Base-by-base conservation (phyloP, 2,329 filamentous ascomycete species). In the Ascomycota sp. region DNA sequence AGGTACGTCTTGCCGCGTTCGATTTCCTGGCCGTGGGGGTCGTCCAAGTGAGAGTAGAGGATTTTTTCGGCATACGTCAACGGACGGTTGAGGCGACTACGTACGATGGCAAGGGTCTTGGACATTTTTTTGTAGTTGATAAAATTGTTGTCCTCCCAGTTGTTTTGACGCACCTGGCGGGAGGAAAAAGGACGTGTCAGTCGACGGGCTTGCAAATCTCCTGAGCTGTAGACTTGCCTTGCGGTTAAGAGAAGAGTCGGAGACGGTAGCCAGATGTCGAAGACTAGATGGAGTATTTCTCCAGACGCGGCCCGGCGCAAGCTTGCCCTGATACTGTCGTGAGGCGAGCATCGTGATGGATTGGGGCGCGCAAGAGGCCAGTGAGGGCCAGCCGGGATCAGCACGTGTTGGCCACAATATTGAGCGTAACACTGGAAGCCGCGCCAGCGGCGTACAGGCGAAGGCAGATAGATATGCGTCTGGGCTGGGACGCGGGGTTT, bases 61-160 rank as follows among this genome's bases (percentile, higher is more conserved):
- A 98, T 84, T 74, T 98, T 98, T 72, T 98, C 89, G 55, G 83
- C 81, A 56, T 76, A 92, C 47, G 83, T 89, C 49, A 98, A 72
- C 46, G 89, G 89, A 47, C 81, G 76, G 65, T 92, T 92, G 45
- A 98, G 71, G 51, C 89, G 76, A 49, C 65, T 58, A 52, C 89
- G 80, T 47, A 98, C 89, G 57, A 98, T 73, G 50, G 73, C 66
- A 39, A 98, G 72, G 70, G 92, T 95, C 66, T 95, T 84, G 48
- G 79, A 83, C 83, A 95, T 93, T 72, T 93, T 93, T 72, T 81
- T 83, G 59, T 98, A 98, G 71, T 93, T 92, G 69, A 95, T 92
- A 68, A 82, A 93, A 70, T 91, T 89, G 59, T 70, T 72, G 59
- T 83, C 78, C 63, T 98, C 89, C 68, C 75, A 82, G 64, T 82